phyloP scores from a whole-genome alignment of 495 filamentous ascomycete genomes.

The Xylaria palmicola region DNA sequence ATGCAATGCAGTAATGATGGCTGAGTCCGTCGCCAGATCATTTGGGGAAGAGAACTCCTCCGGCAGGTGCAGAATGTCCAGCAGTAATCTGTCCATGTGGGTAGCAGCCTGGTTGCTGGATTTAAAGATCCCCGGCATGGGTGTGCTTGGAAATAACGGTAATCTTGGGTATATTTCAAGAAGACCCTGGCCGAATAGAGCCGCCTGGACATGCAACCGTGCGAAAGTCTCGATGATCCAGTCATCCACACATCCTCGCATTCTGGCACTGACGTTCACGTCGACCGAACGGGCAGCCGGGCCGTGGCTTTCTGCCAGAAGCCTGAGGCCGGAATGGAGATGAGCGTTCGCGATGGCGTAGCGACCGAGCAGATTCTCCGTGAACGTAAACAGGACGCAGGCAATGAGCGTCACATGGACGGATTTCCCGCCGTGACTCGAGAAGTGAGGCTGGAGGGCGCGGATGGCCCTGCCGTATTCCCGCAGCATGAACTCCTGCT shows the following conservation, averaged over 20 bases:
- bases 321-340: slow-evolving; percentile 42
- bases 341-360: slow-evolving; percentile 43
- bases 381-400: slow-evolving; percentile 57
- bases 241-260: slow-evolving; percentile 31
- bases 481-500: slow-evolving; percentile 38
- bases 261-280: not conserved
- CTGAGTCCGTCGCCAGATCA: not conserved
- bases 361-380: slow-evolving; percentile 55
- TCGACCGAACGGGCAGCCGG: not conserved
- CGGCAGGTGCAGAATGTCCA: slow-evolving; percentile 27
- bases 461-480: slow-evolving; percentile 49
- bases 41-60: slow-evolving; percentile 19
- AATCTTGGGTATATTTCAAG: slow-evolving; percentile 16
- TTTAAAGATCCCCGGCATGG: slow-evolving; percentile 19
- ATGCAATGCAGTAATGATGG: not conserved
- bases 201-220: slow-evolving; percentile 38
- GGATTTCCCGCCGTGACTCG: slow-evolving; percentile 21
- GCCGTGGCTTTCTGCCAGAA: slow-evolving; percentile 22
- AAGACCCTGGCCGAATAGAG: slow-evolving; percentile 26
- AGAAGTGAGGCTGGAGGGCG: slow-evolving; percentile 34
- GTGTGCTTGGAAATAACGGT: not conserved
- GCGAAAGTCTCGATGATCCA: slow-evolving; percentile 40
- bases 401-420: slow-evolving; percentile 49
- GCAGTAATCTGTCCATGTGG: slow-evolving; percentile 32
- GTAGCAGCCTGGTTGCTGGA: slow-evolving; percentile 28